Conservation (phyloP, 2,329 filamentous ascomycete genomes). For the Phialocephala subalpina region DNA sequence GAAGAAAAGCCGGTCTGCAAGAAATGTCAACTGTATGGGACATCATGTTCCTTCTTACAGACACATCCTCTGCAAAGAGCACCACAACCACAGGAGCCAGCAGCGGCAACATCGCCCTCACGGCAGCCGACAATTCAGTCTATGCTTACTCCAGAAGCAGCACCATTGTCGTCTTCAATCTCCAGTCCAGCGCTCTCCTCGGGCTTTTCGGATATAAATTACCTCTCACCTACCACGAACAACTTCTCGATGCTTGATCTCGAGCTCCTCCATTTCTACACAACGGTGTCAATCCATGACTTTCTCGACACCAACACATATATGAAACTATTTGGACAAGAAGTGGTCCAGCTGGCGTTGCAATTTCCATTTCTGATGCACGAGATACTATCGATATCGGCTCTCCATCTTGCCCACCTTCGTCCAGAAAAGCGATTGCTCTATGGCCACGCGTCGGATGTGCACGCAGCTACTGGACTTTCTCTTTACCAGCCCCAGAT, state of each 20-base stretch:
- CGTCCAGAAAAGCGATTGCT: slow-evolving; percentile 31
- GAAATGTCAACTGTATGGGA: slow-evolving; percentile 37
- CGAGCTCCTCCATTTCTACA: slow-evolving; percentile 53
- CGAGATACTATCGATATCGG: slow-evolving; percentile 45
- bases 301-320: slow-evolving; percentile 30
- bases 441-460: slow-evolving; percentile 42
- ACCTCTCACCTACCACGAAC: slow-evolving; percentile 5
- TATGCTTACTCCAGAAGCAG: slow-evolving; percentile 18
- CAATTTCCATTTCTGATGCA: slow-evolving; percentile 47
- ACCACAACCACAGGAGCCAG: background rate
- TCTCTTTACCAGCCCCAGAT: slow-evolving; percentile 47
- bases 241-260: slow-evolving; percentile 47
- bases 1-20: slow-evolving; percentile 41
- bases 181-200: slow-evolving; percentile 9
- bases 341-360: slow-evolving; percentile 37
- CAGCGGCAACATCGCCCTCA: slow-evolving; percentile 4
- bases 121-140: slow-evolving; percentile 19
- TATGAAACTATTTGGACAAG: slow-evolving; percentile 35
- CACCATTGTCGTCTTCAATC: background rate
- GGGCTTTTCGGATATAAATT: slow-evolving; percentile 1
- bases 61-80: slow-evolving; percentile 36
- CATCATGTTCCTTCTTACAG: slow-evolving; percentile 41
- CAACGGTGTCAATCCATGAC: slow-evolving; percentile 45
- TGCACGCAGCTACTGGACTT: slow-evolving; percentile 43
- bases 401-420: slow-evolving; percentile 46